These are phyloP conservation scores for Dactylella cylindrospora DNA, from an alignment of 2,329 filamentous ascomycete species.

Conservation along the genomic window DNA sequence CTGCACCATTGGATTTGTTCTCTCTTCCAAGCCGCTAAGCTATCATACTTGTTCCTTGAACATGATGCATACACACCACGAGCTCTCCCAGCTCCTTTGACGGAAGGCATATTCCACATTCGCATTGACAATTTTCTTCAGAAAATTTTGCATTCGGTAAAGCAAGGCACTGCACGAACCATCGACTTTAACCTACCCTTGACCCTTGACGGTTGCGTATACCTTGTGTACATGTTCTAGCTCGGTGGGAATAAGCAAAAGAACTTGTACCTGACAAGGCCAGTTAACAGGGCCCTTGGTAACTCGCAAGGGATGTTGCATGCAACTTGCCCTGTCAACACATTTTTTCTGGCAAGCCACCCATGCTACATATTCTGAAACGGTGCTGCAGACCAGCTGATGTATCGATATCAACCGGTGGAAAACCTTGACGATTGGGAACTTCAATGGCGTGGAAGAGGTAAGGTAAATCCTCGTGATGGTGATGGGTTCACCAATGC, in stretches of 20 bases:
- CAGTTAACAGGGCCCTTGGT: not conserved
- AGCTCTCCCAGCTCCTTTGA: conserved; percentile 4
- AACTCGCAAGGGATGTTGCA: not conserved
- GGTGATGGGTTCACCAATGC: too few relatives aligned
- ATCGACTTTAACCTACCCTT: not conserved
- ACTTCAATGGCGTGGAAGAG: too few relatives aligned
- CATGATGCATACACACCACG: conserved; percentile 10
- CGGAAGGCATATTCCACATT: too few relatives aligned
- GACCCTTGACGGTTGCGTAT: conserved; percentile 1
- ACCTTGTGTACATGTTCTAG: not conserved
- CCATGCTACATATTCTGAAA: too few relatives aligned
- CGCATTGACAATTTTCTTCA: not conserved
- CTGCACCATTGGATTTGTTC: too few relatives aligned
- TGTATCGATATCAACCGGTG: too few relatives aligned
- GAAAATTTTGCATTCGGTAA: conserved; percentile 15
- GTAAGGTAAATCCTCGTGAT: too few relatives aligned
- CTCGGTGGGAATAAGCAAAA: not conserved
- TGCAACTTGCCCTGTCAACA: conserved; percentile 1
- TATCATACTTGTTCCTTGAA: conserved; percentile 3
- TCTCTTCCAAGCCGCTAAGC: too few relatives aligned
- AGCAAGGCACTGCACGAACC: conserved; percentile 14
- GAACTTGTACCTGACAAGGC: conserved; percentile 25
- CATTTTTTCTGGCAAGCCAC: not conserved
- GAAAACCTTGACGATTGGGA: too few relatives aligned
- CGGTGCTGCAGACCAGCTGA: too few relatives aligned